A percentile compares a stretch with the other conserved stretches of the same genome.
These are phyloP conservation scores for Pyrenula massariospora DNA, from an alignment of 495 filamentous ascomycete genomes.

Conservation along the genomic window DNA sequence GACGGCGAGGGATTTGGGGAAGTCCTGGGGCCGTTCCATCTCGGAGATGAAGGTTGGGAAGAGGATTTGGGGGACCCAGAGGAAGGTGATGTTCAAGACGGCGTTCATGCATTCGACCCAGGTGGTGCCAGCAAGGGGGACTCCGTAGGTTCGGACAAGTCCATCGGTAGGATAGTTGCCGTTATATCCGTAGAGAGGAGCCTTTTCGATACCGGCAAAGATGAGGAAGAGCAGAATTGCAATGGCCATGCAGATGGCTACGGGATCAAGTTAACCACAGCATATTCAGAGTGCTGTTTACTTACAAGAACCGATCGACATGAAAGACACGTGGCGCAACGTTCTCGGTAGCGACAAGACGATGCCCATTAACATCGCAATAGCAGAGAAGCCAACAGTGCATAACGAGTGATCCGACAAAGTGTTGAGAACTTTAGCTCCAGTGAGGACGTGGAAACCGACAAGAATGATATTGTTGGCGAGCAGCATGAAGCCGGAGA, in stretches of 20 bases:
- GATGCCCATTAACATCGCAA: constrained; percentile 24
- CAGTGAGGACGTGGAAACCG: constrained; percentile 27
- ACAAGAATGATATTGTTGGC: constrained; percentile 28
- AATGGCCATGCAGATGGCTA: constrained; percentile 29
- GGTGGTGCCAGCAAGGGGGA: constrained; percentile 30
- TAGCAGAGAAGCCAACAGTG: constrained; percentile 23
- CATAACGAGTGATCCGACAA: constrained; percentile 24
- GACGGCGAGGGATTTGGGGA: constrained; percentile 39
- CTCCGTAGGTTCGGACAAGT: constrained; percentile 28
- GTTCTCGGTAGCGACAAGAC: constrained; percentile 29
- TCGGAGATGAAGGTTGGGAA: constrained; percentile 48
- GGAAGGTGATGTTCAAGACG: constrained; percentile 31
- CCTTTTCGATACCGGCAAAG: constrained; percentile 29
- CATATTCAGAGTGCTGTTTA: not conserved
- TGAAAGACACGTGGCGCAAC: constrained; percentile 28
- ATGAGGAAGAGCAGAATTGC: constrained; percentile 33
- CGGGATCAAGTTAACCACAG: not conserved
- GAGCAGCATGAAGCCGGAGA: constrained; percentile 25
- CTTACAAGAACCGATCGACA: constrained; percentile 32
- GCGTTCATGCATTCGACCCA: constrained; percentile 36
- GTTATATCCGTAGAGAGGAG: constrained; percentile 20
- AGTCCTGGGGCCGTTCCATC: constrained; percentile 44
- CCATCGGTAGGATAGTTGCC: constrained; percentile 26
- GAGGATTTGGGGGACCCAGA: constrained; percentile 39
- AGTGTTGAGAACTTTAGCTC: constrained; percentile 24